Base-by-base conservation (phyloP, 352 stramenopile genomes). In the Phytophthora cactorum region DNA sequence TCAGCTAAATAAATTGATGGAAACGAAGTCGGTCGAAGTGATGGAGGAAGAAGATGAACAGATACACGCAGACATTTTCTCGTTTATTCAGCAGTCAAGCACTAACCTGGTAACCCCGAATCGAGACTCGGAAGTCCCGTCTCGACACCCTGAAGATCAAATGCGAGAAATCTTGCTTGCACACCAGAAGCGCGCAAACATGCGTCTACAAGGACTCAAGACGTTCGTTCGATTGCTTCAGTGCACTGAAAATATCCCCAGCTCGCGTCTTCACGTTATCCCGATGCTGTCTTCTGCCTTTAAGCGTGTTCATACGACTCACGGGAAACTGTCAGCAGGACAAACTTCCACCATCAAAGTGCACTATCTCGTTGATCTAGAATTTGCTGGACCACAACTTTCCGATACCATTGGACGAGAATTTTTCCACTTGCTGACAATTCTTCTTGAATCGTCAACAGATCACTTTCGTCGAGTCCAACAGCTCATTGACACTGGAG, bases 31-130 rank as follows among this genome's bases (percentile, higher is more conserved):
- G 5, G 78, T 87, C 29, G 83, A 93, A 44, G 71, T 65, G 36
- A 92, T 94, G 55, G 86, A 95, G 68, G 82, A 92, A 70, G 88
- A 96, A 74, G 88, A 96, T 44, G 88, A 94, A 52, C 82, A 81
- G n/a, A 77, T 93, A 34, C 86, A 94, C 36, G 62, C 82, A 1
- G 88, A 96, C 28, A 84, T 95, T 17, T 95, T 96, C 52, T 79
- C 78, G 1, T 96, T 96, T 34, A 65, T 96, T 15, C 86, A 96
- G 53, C 79, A 89, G 43, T 79, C 81, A 15, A 72, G 50, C 34
- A 72, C 9, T 15, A 51, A 52, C 17, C 10, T 78, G 43, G 9
- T 70, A 17, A 39, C 53, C 29, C 43, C 55, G 3, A 66, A 41
- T 32, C 45, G 43, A 29, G 39, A 61, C 0, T 59, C 59, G 9